These are phyloP conservation scores for Paraphaeosphaeria minitans DNA, from an alignment of 2,329 filamentous ascomycete genomes.

Conservation along the genomic window DNA sequence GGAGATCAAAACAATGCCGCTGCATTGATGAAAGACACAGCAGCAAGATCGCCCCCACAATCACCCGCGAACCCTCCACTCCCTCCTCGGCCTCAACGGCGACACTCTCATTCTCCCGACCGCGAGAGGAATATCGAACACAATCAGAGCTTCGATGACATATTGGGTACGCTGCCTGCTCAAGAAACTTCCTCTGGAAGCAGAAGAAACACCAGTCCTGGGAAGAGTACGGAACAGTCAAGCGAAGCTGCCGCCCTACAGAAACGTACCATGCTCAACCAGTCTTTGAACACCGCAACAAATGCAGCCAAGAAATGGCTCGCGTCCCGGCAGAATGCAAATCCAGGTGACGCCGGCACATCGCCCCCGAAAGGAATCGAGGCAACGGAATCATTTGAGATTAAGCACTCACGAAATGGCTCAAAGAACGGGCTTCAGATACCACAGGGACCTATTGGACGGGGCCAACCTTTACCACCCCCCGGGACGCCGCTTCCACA, in stretches of 20 bases:
- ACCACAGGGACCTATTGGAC: slow-evolving; percentile 1
- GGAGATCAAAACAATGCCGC: slow-evolving; percentile 65
- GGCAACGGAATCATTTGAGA: slow-evolving; percentile 5
- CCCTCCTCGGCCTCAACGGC: slow-evolving; percentile 43
- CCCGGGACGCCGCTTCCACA: slow-evolving; percentile 74
- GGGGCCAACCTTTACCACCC: slow-evolving; percentile 1
- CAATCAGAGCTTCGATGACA: not conserved
- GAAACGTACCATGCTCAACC: slow-evolving; percentile 35
- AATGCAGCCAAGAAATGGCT: slow-evolving; percentile 67
- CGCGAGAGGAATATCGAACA: not conserved
- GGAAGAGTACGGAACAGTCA: not conserved
- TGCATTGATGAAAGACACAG: slow-evolving; percentile 70
- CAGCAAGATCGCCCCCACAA: slow-evolving; percentile 63
- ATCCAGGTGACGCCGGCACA: too few relatives aligned
- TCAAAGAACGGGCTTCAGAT: not conserved
- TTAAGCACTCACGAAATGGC: not conserved
- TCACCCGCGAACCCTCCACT: slow-evolving; percentile 57
- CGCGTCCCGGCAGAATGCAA: slow-evolving; percentile 48
- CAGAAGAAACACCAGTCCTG: not conserved
- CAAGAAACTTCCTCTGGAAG: not conserved
- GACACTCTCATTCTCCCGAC: not conserved
- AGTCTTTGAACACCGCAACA: slow-evolving; percentile 54
- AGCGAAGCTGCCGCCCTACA: not conserved
- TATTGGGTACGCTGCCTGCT: not conserved
- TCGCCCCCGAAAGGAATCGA: slow-evolving; percentile 1